Base-by-base conservation (phyloP, 208 protist species). In the Trypanosoma platydactyli region DNA sequence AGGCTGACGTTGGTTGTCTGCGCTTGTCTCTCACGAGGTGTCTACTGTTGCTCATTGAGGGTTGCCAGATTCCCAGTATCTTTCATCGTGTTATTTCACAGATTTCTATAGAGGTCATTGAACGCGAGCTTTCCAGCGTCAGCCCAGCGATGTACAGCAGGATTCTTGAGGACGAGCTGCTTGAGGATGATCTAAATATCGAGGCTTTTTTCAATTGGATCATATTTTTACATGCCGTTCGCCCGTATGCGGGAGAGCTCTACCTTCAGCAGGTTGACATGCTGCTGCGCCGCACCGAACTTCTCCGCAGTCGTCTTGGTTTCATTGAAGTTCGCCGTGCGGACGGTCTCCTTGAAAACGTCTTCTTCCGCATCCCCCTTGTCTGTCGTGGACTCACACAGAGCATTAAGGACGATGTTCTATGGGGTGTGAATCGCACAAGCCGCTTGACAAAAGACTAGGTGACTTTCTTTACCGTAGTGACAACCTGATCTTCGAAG, bases 321-420 rank as follows among this genome's bases (percentile, higher is more conserved):
- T 73, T 73, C 27, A 91, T 96, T 58, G 86, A 96, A 78, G 63
- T 96, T 11, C 67, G 58, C 12, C 84, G 91, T 56, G 76, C 68
- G 4, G 77, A 88, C 50, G 80, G 79, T 7, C 18, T 65, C 27
- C 67, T 96, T 30, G 91, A 94, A 73, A 71, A 74, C 18, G 86
- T 94, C 45, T 94, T 91, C 58, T 96, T 94, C 66, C 75, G 83
- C 61, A 94, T 94, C 49, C 88, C 91, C 20, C 63, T 74, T 20
- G 79, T 94, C 46, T 89, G 79, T 67, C 45, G 30, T 24, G 88
- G 79, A 41, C 72, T 93, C 18, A 90, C 84, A 24, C 73, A 83
- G 51, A 73, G 81, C 45, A 79, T 77, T 49, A 88, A 85, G 72
- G 74, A 90, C 42, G 64, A 73, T 65, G 64, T 95, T 38, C 76